phyloP scores from a whole-genome alignment of 2,329 filamentous ascomycete species.

The Pyricularia grisea region DNA sequence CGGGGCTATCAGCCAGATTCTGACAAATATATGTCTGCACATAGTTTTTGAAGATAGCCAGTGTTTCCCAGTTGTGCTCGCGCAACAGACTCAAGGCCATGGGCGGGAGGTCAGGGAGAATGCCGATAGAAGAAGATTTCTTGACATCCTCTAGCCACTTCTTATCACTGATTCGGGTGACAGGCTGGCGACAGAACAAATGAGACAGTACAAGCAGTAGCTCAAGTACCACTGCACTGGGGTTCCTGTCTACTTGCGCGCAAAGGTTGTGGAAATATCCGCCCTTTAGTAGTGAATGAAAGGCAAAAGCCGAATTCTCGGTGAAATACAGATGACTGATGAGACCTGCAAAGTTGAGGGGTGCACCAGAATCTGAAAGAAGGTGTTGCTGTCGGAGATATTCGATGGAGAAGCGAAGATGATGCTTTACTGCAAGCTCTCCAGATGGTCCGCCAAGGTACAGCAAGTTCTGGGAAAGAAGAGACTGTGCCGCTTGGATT shows the following conservation, averaged over 20 bases:
- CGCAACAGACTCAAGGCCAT: conserved; percentile 46
- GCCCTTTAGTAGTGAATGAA: conserved; percentile 62
- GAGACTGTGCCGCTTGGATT: conserved; percentile 49
- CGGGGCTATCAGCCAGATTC: conserved; percentile 40
- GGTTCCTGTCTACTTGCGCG: conserved; percentile 39
- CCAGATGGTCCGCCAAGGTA: conserved; percentile 62
- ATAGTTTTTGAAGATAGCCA: conserved; percentile 59
- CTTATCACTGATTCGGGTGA: conserved; percentile 30
- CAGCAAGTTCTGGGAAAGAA: conserved; percentile 60
- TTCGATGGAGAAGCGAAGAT: conserved; percentile 72
- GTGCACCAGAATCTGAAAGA: conserved; percentile 48
- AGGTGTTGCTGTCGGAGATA: conserved; percentile 63
- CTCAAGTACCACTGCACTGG: conserved; percentile 40
- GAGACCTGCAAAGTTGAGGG: conserved; percentile 63
- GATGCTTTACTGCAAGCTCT: conserved; percentile 62
- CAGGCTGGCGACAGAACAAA: conserved; percentile 54
- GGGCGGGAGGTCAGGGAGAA: conserved; percentile 54
- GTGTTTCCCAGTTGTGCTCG: conserved; percentile 54
- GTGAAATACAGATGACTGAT: conserved; percentile 69
- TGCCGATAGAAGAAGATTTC: conserved; percentile 52
- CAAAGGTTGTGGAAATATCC: conserved; percentile 61
- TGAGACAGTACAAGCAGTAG: conserved; percentile 63
- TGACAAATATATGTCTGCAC: conserved; percentile 60
- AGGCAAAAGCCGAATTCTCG: conserved; percentile 66
- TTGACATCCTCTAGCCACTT: conserved; percentile 40